Percentiles rank a stretch among this genome's conserved stretches.
phyloP scores from a whole-genome alignment of 805 yeast genomes.

The Cyberlindnera mississippiensis region DNA sequence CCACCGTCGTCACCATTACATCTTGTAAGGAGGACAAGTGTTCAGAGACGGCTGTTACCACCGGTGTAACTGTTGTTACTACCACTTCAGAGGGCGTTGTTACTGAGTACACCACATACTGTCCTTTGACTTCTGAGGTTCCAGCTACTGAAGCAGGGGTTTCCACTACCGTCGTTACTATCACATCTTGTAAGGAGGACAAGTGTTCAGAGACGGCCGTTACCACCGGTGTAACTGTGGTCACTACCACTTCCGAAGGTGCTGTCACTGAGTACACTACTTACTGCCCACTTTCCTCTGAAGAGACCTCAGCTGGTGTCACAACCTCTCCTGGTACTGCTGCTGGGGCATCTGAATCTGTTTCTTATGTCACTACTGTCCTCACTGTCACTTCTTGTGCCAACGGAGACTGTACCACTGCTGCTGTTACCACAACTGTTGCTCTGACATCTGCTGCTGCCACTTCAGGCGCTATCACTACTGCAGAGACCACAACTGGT shows the following conservation, averaged over 20 bases:
- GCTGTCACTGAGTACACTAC: background rate
- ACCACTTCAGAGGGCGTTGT: constrained; percentile 6
- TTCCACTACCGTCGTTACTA: background rate
- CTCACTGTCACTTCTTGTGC: constrained; percentile 1
- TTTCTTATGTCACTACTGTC: background rate
- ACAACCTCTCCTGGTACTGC: background rate
- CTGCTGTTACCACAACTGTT: constrained; percentile 2
- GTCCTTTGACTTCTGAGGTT: constrained; percentile 9
- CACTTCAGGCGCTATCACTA: too few relatives aligned
- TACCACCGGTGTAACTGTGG: constrained; percentile 4
- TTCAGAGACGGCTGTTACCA: constrained; percentile 1
- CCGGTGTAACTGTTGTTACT: constrained; percentile 16
- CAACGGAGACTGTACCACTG: constrained; percentile 2
- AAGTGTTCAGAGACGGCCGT: background rate
- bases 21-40: constrained; percentile 5
- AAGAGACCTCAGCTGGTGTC: background rate
- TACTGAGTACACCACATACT: constrained; percentile 13
- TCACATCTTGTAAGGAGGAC: background rate
- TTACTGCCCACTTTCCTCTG: background rate
- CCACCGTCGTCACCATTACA: constrained; percentile 22
- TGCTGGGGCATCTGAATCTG: background rate
- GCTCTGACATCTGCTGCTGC: background rate
- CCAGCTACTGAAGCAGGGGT: background rate
- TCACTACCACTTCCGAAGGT: background rate
- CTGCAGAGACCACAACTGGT: too few relatives aligned